A percentile compares a stretch with the other conserved stretches of the same genome.
These are phyloP conservation scores for Plantago ovata DNA, from an alignment of 257 asterid species.

Conservation along the genomic window DNA sequence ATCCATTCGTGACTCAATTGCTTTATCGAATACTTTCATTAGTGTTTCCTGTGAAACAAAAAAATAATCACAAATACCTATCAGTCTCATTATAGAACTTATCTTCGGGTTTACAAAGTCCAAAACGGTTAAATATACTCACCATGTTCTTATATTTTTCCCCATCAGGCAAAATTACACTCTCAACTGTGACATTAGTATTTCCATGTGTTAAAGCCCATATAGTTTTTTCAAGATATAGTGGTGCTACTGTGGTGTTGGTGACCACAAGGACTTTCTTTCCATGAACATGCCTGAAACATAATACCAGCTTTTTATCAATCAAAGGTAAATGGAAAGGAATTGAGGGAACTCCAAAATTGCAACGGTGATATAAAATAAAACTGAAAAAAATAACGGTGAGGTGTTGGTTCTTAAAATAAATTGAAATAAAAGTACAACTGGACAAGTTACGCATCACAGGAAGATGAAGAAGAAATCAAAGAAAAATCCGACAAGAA, in stretches of 20 bases:
- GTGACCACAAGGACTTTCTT: conserved; percentile 95
- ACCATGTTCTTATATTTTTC: conserved; percentile 92
- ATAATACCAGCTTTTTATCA: conserved; percentile 15
- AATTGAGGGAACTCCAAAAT: no score
- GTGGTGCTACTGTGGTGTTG: conserved; percentile 82
- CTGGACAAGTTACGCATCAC: no score
- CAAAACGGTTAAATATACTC: conserved; percentile 21
- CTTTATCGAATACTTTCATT: conserved; percentile 92
- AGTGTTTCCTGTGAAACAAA: conserved; percentile 66
- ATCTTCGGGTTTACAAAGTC: conserved; percentile 6
- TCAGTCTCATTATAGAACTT: conserved; percentile 17
- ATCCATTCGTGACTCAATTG: conserved; percentile 87
- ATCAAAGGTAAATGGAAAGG: conserved; percentile 13
- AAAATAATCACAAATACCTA: conserved; percentile 1
- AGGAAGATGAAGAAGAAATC: no score
- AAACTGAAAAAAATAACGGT: no score
- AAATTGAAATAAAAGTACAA: no score
- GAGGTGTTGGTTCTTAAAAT: no score
- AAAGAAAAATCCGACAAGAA: no score
- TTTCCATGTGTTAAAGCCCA: conserved; percentile 77
- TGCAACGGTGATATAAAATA: no score
- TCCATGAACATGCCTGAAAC: conserved; percentile 85
- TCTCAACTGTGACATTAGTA: conserved; percentile 72
- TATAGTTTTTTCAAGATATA: conserved; percentile 84
- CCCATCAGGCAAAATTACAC: conserved; percentile 93